phyloP scores from a whole-genome alignment of 176 grass and related monocot genomes.

The Oryza australiensis region DNA sequence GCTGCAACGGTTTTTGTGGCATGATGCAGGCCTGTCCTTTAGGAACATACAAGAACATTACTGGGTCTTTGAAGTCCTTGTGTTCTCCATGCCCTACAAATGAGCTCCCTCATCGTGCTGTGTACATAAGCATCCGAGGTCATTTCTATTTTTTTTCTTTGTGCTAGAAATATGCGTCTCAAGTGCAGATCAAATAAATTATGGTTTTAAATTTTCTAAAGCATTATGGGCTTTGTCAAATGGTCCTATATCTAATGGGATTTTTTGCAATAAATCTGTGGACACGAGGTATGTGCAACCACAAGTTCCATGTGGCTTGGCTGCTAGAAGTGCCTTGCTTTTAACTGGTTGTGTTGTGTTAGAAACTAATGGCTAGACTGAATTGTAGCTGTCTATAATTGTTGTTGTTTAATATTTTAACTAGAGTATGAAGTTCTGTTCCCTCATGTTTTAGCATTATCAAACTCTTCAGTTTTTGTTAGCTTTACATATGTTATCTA shows the following conservation, averaged over 20 bases:
- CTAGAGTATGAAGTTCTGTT: background rate
- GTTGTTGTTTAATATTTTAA: background rate
- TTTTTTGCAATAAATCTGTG: constrained; percentile 23
- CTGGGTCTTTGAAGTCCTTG: constrained; percentile 78
- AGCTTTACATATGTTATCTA: constrained; percentile 10
- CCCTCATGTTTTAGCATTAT: constrained; percentile 27
- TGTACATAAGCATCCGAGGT: constrained; percentile 71
- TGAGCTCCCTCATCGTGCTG: constrained; percentile 77
- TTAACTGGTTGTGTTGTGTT: constrained; percentile 6
- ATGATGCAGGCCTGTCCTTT: constrained; percentile 84
- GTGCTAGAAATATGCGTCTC: constrained; percentile 13
- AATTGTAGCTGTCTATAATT: background rate
- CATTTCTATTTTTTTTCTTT: constrained; percentile 19
- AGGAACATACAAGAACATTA: constrained; percentile 97
- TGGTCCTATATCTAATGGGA: constrained; percentile 13
- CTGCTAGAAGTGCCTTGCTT: background rate
- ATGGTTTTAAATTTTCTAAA: constrained; percentile 3
- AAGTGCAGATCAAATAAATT: constrained; percentile 10
- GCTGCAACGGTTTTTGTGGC: constrained; percentile 19
- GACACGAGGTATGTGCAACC: background rate
- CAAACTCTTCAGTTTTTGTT: background rate
- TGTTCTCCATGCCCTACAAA: constrained; percentile 70
- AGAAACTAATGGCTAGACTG: constrained; percentile 12
- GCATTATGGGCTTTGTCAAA: background rate
- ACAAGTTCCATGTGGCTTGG: background rate